Base-by-base conservation (phyloP, 2,329 filamentous ascomycete species). In the Rhinocladiella similis region DNA sequence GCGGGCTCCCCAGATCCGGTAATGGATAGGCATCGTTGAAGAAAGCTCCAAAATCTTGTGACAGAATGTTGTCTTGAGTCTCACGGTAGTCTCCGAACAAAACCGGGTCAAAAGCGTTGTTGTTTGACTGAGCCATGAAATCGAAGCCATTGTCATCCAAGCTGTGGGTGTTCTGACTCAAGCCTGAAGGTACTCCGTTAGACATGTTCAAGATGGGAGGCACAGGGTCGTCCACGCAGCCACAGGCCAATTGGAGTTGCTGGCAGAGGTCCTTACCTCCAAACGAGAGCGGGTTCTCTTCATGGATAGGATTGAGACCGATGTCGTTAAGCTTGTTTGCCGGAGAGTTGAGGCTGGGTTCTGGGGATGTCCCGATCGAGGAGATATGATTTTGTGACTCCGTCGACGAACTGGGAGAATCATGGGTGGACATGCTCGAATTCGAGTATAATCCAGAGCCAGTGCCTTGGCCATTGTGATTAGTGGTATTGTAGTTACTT, bases 71-170 rank as follows among this genome's bases (percentile, higher is more conserved):
- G 55, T 91, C 89, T 67, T 96, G 90, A 0, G 91, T 86, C 68
- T 99, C 94, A 50, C 94, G 87, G 73, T 97, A 97, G 65, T 91
- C 90, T 52, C 89, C 90, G 71, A 97, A 97, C 3, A 97, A 80
- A 53, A 94, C 86, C 0, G 94, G 93, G 60, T 97, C 92, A 67
- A 97, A 97, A 69, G 90, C 87, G 65, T 56, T 57, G 47, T 63
- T 62, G 43, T 60, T 60, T 14, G 60, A 53, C 20, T 59, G 56
- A 2, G 59, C 61, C 45, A 59, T 49, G 50, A 52, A 56, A 45
- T 61, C 56, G 91, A 80, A 62, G 56, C 78, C 72, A 60, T 80
- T 79, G 51, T 83, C 74, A 50, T 73, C 69, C 41, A 70, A 67
- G 46, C 54, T 67, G 9, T 54, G 35, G 7, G 56, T 59, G 16